Conservation (phyloP, 768 basidiomycete genomes). For the Hortiboletus flavorubellus region DNA sequence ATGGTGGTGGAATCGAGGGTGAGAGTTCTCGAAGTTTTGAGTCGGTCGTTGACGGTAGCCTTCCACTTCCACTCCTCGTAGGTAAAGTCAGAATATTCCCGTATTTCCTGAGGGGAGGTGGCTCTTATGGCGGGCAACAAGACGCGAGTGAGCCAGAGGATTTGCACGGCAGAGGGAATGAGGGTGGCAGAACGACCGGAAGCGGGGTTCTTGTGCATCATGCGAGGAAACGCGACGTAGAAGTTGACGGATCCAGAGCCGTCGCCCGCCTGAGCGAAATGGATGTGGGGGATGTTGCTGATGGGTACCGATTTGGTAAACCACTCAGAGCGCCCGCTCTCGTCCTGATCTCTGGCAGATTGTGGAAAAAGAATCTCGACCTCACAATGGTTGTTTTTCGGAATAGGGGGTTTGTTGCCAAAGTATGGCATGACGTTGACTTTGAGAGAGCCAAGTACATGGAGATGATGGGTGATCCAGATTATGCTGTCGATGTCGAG, state of each 20-base stretch:
- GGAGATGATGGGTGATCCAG: neutral
- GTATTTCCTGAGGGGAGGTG: conserved; percentile 4
- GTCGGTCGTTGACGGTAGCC: conserved; percentile 1
- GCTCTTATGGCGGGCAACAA: conserved; percentile 5
- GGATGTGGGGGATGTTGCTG: conserved; percentile 4
- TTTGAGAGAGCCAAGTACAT: neutral
- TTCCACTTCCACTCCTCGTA: conserved; percentile 15
- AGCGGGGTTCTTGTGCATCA: conserved; percentile 1
- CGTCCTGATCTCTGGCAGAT: neutral
- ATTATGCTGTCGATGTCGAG: conserved; percentile 6
- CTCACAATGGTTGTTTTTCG: conserved; percentile 2
- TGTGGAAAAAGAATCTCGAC: conserved; percentile 4
- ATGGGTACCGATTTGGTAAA: neutral
- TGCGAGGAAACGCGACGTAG: conserved; percentile 5
- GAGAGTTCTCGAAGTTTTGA: conserved; percentile 1
- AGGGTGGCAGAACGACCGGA: neutral
- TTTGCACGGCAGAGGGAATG: neutral
- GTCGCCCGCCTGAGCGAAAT: neutral
- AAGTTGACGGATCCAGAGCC: conserved; percentile 2
- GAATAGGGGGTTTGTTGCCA: neutral
- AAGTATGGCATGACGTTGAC: conserved; percentile 2
- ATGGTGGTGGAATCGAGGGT: conserved; percentile 2
- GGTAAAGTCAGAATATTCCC: conserved; percentile 2
- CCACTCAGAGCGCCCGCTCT: neutral
- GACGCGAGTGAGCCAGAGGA: conserved; percentile 1